Base-by-base conservation (phyloP, 768 basidiomycete species). In the Tephrocybe sp. region DNA sequence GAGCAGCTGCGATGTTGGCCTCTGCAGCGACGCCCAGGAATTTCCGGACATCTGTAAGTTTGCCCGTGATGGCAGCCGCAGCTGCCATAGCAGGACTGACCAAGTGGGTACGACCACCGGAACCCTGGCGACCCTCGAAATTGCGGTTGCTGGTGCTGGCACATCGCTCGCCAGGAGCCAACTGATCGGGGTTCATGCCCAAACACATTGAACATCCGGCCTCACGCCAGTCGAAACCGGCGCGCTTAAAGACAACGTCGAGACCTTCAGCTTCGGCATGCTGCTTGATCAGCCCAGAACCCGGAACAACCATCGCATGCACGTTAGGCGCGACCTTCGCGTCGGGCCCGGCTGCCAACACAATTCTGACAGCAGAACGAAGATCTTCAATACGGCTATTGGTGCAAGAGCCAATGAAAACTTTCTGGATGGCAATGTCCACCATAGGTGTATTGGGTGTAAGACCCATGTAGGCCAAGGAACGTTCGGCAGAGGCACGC, bases 171-270 rank as follows among this genome's bases (percentile, higher is more conserved):
- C 87, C 85, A 2, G 91, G 89, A 15, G 79, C 76, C 42, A 96
- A 74, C 62, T 93, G 90, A 68, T 96, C 92, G 11, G 92, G 89
- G 68, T 96, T 96, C 92, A 96, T 96, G 34, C 92, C 92, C 57
- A 96, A 69, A 70, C 92, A 96, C 92, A 96, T 96, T 13, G 92
- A 96, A 64, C 92, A 96, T 27, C 92, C 92, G 26, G 92, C 92
- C 68, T 96, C 92, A 44, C 92, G 81, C 92, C 92, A 95, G 62
- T 96, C 92, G 62, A 94, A 96, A 26, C 92, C 92, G 28, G 92
- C 92, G 36, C 87, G 86, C 64, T 84, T 89, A 76, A 96, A 92
- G 58, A 95, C 75, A 47, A 77, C 76, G 60, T 94, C 91, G 52
- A 96, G 74, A 21, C 92, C 92, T 61, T 96, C 92, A 16, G 83